Percentiles rank a stretch among this genome's conserved stretches.
Evolutionary conservation across 1,284 basidiomycete genomes (phyloP).

Genomic region (Hypsizygus ulmarius): DNA sequence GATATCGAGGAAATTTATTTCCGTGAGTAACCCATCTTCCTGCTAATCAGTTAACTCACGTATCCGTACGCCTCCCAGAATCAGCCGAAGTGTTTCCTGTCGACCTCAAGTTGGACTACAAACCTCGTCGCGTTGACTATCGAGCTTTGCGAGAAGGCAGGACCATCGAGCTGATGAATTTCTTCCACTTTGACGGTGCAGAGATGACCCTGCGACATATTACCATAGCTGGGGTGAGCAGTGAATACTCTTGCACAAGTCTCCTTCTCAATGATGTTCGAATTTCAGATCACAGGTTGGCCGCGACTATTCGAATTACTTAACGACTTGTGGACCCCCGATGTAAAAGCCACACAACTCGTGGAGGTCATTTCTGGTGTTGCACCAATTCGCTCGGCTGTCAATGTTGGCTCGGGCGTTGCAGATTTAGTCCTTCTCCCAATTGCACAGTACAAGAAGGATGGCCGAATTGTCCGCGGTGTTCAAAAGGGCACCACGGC

Average conservation of each 20-base stretch:
- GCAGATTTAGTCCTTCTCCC: slow-evolving; percentile 95
- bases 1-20: slow-evolving; percentile 64
- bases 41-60: not conserved
- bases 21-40: slow-evolving; percentile 46
- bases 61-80: slow-evolving; percentile 44
- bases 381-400: slow-evolving; percentile 90
- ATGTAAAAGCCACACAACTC: slow-evolving; percentile 97
- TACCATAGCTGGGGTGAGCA: slow-evolving; percentile 82
- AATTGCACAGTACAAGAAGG: slow-evolving; percentile 96
- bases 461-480: slow-evolving; percentile 89
- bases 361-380: slow-evolving; percentile 98
- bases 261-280: slow-evolving; percentile 4
- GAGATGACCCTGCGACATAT: slow-evolving; percentile 97
- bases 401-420: slow-evolving; percentile 95
- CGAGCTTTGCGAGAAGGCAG: slow-evolving; percentile 86
- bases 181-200: slow-evolving; percentile 98
- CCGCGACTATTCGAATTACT: slow-evolving; percentile 84
- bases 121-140: slow-evolving; percentile 96
- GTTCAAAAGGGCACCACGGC: slow-evolving; percentile 92
- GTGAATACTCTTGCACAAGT: not conserved
- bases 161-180: slow-evolving; percentile 98
- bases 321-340: slow-evolving; percentile 98
- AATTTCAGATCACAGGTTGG: slow-evolving; percentile 80
- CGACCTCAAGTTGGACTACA: slow-evolving; percentile 95
- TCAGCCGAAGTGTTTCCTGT: slow-evolving; percentile 89